phyloP scores from a whole-genome alignment of 768 basidiomycete species.

The Panellus pusillus region DNA sequence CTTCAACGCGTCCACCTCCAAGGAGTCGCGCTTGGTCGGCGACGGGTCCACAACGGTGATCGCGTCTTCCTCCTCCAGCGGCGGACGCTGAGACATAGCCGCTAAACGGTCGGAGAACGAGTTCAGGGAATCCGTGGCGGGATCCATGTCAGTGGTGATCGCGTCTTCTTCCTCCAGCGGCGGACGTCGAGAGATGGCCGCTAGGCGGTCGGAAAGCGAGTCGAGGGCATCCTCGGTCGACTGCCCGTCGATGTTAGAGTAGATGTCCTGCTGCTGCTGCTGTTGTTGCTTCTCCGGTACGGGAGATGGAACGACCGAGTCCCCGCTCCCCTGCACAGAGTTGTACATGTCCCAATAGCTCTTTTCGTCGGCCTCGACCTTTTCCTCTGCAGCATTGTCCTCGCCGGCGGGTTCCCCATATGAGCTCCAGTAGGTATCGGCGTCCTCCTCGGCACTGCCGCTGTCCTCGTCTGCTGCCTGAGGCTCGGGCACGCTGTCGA shows the following conservation, averaged over 20 bases:
- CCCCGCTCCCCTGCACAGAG: slow-evolving; percentile 44
- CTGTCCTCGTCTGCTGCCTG: slow-evolving; percentile 21
- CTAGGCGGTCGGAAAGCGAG: not conserved
- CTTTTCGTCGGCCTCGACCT: slow-evolving; percentile 27
- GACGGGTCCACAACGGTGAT: slow-evolving; percentile 1
- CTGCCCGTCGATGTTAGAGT: not conserved
- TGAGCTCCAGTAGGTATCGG: slow-evolving; percentile 69
- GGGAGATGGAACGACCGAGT: slow-evolving; percentile 56
- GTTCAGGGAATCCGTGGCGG: slow-evolving; percentile 15
- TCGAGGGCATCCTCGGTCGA: not conserved
- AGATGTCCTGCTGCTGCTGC: slow-evolving; percentile 11
- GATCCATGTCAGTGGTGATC: slow-evolving; percentile 9
- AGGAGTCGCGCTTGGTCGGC: not conserved
- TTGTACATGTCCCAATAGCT: slow-evolving; percentile 54
- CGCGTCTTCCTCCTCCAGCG: slow-evolving; percentile 6
- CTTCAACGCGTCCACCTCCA: slow-evolving; percentile 42
- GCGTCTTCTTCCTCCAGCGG: too few relatives aligned
- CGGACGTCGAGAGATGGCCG: too few relatives aligned
- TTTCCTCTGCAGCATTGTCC: slow-evolving; percentile 18
- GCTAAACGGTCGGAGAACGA: slow-evolving; percentile 13
- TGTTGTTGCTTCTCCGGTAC: slow-evolving; percentile 19
- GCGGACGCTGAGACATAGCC: slow-evolving; percentile 4
- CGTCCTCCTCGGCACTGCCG: slow-evolving; percentile 40
- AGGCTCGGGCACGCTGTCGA: slow-evolving; percentile 36
- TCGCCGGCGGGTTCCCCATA: slow-evolving; percentile 45